Evolutionary conservation across 257 asterid species (phyloP).

Genomic region (Jaltomata sinuosa): DNA sequence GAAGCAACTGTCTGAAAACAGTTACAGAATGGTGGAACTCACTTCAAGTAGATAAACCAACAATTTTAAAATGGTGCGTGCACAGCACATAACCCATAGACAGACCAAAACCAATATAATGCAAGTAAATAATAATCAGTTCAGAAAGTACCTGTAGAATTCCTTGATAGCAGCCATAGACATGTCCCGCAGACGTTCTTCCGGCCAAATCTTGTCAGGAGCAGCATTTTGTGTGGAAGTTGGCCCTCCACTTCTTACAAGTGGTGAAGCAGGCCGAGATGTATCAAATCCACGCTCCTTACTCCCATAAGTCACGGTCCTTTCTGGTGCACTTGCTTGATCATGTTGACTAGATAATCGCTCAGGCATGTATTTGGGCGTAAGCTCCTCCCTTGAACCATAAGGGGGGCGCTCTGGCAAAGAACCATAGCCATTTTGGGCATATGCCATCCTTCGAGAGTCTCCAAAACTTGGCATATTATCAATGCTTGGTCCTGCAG

Average conservation of each 20-base stretch:
- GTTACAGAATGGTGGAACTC: background rate
- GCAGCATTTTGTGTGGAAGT: constrained; percentile 19
- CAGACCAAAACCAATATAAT: background rate
- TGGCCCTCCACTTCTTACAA: constrained; percentile 31
- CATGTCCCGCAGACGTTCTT: constrained; percentile 50
- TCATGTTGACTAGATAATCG: constrained; percentile 37
- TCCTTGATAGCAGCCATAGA: constrained; percentile 70
- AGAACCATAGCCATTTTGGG: constrained; percentile 50
- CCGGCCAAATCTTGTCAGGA: constrained; percentile 47
- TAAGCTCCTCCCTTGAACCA: constrained; percentile 52
- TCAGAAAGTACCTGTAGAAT: constrained; percentile 62
- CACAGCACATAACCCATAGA: background rate
- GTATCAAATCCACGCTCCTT: constrained; percentile 23
- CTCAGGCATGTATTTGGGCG: constrained; percentile 47
- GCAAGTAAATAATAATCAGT: background rate
- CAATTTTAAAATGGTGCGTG: background rate
- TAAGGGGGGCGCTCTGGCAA: constrained; percentile 44
- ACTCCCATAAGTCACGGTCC: constrained; percentile 13
- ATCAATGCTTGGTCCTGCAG: constrained; percentile 35
- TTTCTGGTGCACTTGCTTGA: constrained; percentile 39
- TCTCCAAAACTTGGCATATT: constrained; percentile 36
- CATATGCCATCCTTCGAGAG: constrained; percentile 43
- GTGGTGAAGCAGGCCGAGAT: constrained; percentile 25
- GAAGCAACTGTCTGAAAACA: background rate
- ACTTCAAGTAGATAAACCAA: background rate